phyloP scores from a whole-genome alignment of 1,139 yeast species.

The Protomyces arabidopsidicola region DNA sequence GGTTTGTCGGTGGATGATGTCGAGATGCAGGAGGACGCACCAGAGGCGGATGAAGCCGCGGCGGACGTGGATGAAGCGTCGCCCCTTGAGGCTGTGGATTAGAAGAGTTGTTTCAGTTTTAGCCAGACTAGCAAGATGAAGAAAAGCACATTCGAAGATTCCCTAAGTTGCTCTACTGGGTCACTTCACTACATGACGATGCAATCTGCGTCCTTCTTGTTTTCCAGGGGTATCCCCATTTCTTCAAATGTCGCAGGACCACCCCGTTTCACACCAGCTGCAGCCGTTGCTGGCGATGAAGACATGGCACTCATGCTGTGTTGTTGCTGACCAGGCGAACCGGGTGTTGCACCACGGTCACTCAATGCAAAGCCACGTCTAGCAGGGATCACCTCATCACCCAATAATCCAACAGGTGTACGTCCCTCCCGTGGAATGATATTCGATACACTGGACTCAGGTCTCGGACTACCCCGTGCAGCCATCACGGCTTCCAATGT shows the following conservation, averaged over 20 bases:
- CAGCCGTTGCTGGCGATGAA: background rate
- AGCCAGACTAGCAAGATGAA: background rate
- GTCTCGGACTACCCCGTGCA: background rate
- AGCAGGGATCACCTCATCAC: background rate
- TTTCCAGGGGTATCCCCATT: conserved; percentile 38
- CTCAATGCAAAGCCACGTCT: background rate
- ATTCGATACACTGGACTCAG: background rate
- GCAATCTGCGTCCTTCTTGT: conserved; percentile 37
- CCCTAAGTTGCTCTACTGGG: no score
- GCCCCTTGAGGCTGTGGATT: conserved; percentile 99
- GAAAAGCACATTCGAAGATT: background rate
- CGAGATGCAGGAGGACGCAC: conserved; percentile 52
- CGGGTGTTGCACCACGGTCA: background rate
- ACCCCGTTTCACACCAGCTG: conserved; percentile 5
- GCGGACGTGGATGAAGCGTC: conserved; percentile 49
- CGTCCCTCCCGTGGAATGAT: background rate
- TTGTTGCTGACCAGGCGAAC: background rate
- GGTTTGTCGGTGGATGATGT: conserved; percentile 98
- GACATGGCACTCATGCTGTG: background rate
- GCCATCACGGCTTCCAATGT: background rate
- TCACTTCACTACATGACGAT: conserved; percentile 36
- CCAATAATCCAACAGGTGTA: background rate
- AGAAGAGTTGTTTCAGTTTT: conserved; percentile 38
- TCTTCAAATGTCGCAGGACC: conserved; percentile 44
- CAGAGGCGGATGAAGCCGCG: conserved; percentile 43